Evolutionary conservation across 2,329 filamentous ascomycete genomes (phyloP).

Genomic region (Cordyceps javanica): DNA sequence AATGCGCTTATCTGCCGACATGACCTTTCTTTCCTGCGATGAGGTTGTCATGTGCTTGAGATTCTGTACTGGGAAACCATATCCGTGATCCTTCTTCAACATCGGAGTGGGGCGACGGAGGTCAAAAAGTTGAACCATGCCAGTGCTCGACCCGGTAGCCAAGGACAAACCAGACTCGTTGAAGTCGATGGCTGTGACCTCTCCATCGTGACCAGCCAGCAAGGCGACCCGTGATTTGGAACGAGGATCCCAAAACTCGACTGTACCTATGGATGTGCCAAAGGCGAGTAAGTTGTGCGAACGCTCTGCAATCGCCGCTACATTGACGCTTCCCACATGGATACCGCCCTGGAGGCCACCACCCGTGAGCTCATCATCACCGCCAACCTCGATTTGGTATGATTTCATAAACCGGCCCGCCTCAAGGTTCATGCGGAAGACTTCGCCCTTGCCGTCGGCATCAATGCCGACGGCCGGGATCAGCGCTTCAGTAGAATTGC

Average conservation of each 20-base stretch:
- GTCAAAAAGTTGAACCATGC: slow-evolving; percentile 87
- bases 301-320: slow-evolving; percentile 76
- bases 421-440: slow-evolving; percentile 88
- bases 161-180: slow-evolving; percentile 76
- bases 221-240: slow-evolving; percentile 76
- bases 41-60: slow-evolving; percentile 65
- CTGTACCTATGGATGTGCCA: slow-evolving; percentile 88
- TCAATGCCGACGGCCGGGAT: slow-evolving; percentile 86
- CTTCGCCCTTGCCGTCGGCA: slow-evolving; percentile 78
- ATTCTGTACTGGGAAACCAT: slow-evolving; percentile 86
- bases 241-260: slow-evolving; percentile 93
- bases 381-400: slow-evolving; percentile 85
- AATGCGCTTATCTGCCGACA: slow-evolving; percentile 89
- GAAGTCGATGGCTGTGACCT: slow-evolving; percentile 85
- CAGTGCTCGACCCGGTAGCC: slow-evolving; percentile 80
- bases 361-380: slow-evolving; percentile 67
- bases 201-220: slow-evolving; percentile 60
- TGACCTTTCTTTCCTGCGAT: slow-evolving; percentile 76
- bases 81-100: slow-evolving; percentile 90
- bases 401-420: slow-evolving; percentile 89
- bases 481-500: slow-evolving; percentile 74
- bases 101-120: slow-evolving; percentile 80
- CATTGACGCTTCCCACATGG: slow-evolving; percentile 78
- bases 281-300: slow-evolving; percentile 90
- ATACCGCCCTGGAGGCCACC: slow-evolving; percentile 82